Evolutionary conservation across 805 yeast species (phyloP), one percentile per base, ranked within the genome.

Genomic region (Candida corydali): DNA sequence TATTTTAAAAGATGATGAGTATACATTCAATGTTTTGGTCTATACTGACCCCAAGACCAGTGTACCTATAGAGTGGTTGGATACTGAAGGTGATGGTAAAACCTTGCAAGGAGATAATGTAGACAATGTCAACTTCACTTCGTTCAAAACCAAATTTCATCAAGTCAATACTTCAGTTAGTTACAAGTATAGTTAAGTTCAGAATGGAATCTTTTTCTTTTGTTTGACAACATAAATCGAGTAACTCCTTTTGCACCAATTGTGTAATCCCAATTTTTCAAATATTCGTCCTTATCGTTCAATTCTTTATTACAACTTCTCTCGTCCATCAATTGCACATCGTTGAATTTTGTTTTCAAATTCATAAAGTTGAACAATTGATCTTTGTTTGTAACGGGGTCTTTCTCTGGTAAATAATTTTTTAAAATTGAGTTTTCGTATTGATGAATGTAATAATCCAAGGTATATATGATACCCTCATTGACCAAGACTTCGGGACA

Each of bases 21-120:
- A 82, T 51, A 85, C 96, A 0, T 87, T 89, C 57, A 87, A 84
- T 50, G 91, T 89, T 1, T 62, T 87, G 36, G 96, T 88, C 0
- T 83, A 82, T 51, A 84, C 96, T 0, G 84, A 82, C 46, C 80
- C 82, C 1, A 61, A 63, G 26, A 75, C 81, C 3, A 70, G 70
- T 35, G 80, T 83, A 2, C 95, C 96, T 0, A 61, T 69, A 9
- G 94, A 86, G 49, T 88, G 97, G 97, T 76, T 78, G 8, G 95
- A 87, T 54, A 74, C 87, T 2, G 44, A 59, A 32, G 67, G 66
- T 3, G 86, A 80, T 49, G 69, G 76, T 2, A 74, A 75, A 45
- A 72, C 75, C 29, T 63, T 79, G 6, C 63, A 61, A 8, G 77
- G 79, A 26, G 57, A 55, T 10, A 73, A 73, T 2, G 63, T 66